phyloP scores from a whole-genome alignment of 2,329 filamentous ascomycete genomes.

The Phialemonium atrogriseum region DNA sequence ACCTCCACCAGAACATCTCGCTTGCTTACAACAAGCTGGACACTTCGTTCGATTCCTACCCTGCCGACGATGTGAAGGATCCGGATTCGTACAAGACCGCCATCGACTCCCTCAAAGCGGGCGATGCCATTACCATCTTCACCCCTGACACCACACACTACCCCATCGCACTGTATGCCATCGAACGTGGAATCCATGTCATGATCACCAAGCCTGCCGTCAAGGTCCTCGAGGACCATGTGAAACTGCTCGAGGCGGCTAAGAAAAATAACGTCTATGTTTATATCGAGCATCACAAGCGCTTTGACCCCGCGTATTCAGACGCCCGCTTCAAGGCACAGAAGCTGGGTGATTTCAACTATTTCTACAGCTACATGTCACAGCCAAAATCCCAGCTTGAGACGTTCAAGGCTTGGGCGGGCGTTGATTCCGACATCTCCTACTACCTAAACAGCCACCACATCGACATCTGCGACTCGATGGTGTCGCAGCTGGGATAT shows the following conservation, averaged over 20 bases:
- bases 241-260: conserved; percentile 63
- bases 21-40: conserved; percentile 84
- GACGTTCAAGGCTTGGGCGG: conserved; percentile 93
- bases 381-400: conserved; percentile 87
- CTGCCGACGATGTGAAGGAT: conserved; percentile 63
- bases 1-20: conserved; percentile 80
- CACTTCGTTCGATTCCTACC: conserved; percentile 77
- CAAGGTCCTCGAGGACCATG: conserved; percentile 74
- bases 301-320: conserved; percentile 86
- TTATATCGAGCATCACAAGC: conserved; percentile 94
- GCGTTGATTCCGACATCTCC: conserved; percentile 83
- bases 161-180: conserved; percentile 85
- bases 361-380: conserved; percentile 96
- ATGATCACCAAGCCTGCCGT: conserved; percentile 92
- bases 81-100: conserved; percentile 80
- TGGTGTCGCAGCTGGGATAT: conserved; percentile 68
- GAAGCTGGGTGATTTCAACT: conserved; percentile 88
- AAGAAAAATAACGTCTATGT: conserved; percentile 74
- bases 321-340: conserved; percentile 73
- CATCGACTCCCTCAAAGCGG: conserved; percentile 72
- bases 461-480: conserved; percentile 84
- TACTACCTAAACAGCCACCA: conserved; percentile 97
- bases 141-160: conserved; percentile 90
- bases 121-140: conserved; percentile 92
- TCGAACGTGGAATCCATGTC: conserved; percentile 80